phyloP scores from a whole-genome alignment of 2,329 filamentous ascomycete genomes.

The Penicillium psychrosexuale region DNA sequence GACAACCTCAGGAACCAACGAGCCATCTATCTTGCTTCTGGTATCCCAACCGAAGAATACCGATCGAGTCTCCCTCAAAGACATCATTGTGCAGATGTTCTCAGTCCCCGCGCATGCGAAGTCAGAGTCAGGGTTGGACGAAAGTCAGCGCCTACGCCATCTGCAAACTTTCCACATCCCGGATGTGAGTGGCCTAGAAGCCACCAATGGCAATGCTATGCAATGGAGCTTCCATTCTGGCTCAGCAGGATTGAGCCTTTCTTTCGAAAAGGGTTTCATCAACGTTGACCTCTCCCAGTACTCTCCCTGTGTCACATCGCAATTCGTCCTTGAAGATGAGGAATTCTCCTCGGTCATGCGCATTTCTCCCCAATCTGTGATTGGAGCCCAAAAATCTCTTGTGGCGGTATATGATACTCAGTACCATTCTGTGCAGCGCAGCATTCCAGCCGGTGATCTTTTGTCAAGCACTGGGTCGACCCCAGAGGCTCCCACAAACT shows the following conservation, averaged over 20 bases:
- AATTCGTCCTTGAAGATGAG: conserved; percentile 39
- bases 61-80: conserved; percentile 29
- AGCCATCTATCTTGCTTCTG: conserved; percentile 39
- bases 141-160: conserved; percentile 36
- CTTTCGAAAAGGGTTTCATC: conserved; percentile 40
- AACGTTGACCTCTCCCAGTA: conserved; percentile 46
- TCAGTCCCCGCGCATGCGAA: conserved; percentile 32
- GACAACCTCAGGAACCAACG: conserved; percentile 24
- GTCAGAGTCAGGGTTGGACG: conserved; percentile 15
- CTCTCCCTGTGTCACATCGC: conserved; percentile 37
- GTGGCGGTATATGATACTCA: conserved; percentile 48
- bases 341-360: conserved; percentile 43
- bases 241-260: conserved; percentile 40
- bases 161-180: conserved; percentile 38
- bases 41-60: conserved; percentile 38
- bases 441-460: conserved; percentile 35
- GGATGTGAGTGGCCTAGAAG: conserved; percentile 26
- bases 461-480: conserved; percentile 22
- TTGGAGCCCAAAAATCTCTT: conserved; percentile 41
- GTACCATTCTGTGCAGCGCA: conserved; percentile 46
- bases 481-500: conserved; percentile 29
- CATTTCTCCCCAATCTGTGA: conserved; percentile 43
- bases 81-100: conserved; percentile 41
- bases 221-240: conserved; percentile 43
- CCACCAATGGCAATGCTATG: conserved; percentile 24